Base-by-base conservation (phyloP, 2,329 filamentous ascomycete species). In the Epichloe sibirici region DNA sequence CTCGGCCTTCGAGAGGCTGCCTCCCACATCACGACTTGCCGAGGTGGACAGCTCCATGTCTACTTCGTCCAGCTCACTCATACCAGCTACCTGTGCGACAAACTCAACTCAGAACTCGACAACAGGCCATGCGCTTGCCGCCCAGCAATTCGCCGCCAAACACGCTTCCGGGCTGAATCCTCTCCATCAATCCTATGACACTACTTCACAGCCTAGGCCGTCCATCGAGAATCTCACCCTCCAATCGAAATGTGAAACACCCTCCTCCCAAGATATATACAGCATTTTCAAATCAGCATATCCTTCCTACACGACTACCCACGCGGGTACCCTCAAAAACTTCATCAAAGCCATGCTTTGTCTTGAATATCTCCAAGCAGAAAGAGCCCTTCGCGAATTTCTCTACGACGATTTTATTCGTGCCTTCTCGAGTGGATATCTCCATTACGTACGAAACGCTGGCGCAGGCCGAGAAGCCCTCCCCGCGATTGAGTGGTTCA, bases 391-490 rank as follows among this genome's bases (percentile, higher is more conserved):
- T 17, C 65, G 69, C 12, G 67, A 69, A 25, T 75, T 65, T 51
- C 59, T 77, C 0, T 79, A 72, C 54, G 78, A 81, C 57, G 77
- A 80, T 51, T 76, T 79, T 50, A 70, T 81, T 34, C 64, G 71
- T 7, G 60, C 63, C 2, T 78, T 73, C 49, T 65, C 69, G 2
- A 61, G 60, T 1, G 66, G 70, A 1, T 81, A 71, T 56, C 56
- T 69, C 6, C 56, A 59, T 0, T 78, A 79, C 51, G 66, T 73
- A 25, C 51, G 59, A 2, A 57, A 58, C 3, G 52, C 61, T 1
- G 58, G 62, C 5, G 54, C 56, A 3, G 56, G 55, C 2, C 59
- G 60, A 23, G 59, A 65, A 23, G 56, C 66, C 0, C 63, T 72
- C 8, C 62, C 68, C 3, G 70, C 69, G 2, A 60, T 73, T 3